Evolutionary conservation across 768 basidiomycete species (phyloP), one percentile per base, ranked within the genome.

Genomic region (Pulveroboletus frians): DNA sequence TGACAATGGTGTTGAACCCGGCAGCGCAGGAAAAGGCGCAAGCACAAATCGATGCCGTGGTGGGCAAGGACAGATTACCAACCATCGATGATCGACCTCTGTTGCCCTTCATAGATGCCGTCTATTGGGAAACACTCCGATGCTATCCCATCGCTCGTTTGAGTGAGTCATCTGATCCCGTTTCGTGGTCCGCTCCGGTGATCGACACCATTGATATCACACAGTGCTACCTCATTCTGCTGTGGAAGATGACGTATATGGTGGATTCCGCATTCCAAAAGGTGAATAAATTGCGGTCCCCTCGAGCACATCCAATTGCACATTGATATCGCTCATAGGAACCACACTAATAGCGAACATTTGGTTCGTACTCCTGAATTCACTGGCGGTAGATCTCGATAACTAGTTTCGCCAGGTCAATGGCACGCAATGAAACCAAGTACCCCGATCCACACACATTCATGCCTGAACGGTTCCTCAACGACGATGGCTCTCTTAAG

Each of bases 211-310:
- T 23, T 4, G 1, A 17, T 1, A 39, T n/a, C 18, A 20, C 8
- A 1, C 13, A 58, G 66, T 56, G 1, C 20, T 68, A 15, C 61
- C 67, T 0, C 69, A 66, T 49, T 39, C 49, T 8, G 35, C 59
- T 1, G 69, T 71, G 2, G 53, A 68, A 30, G 71, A 74, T 26
- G 75, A 75, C 38, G 50, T 67, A n/a, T 76, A 76, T 51, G 53
- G 62, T 29, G 70, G 72, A 14, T 76, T 76, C 49, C 60, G 74
- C 9, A 82, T 83, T 41, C 80, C 81, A 9, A 71, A 72, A 48
- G 54, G 53, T 55, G 5, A 46, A 23, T 23, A 5, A 32, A 34
- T 4, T 1, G 3, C 23, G 7, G 4, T 13, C 9, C 21, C 6
- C n/a, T 34, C 0, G 9, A 15, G 9, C 5, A 3, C 5, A 9